Evolutionary conservation across 306 rosid species (phyloP), one percentile per base, ranked within the genome.

Genomic region (Quercus cerris): DNA sequence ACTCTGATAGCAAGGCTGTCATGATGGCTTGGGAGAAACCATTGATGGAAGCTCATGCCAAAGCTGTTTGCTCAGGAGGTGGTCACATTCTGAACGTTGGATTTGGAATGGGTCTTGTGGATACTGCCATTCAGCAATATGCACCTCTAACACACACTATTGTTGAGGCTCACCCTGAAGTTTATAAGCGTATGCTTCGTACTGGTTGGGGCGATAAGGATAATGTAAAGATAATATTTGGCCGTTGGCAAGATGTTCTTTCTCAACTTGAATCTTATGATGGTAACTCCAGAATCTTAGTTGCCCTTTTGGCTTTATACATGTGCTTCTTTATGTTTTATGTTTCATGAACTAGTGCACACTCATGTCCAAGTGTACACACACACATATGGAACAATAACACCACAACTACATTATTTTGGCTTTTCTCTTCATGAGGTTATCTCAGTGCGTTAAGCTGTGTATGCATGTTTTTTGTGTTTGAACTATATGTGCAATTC

Each of bases 1-100:
- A 93, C 81, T 70, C 93, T 13, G 87, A 88, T 1, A 91, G 92
- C 79, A 93, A 93, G 87, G 98, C 98, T 38, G 93, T 95, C 66
- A 91, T 95, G 99, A 95, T 93, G 99, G 98, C 94, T 15, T 90
- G 99, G 97, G 99, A 95, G 90, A 93, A 90, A 70, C 99, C 98
- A 5, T 84, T 93, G 84, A 91, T 95, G 99, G 99, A 95, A 86
- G 98, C 98, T 56, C 99, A 93, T 83, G 96, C 98, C 7, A 93
- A 93, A 78, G 99, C 99, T 51, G 90, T 91, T 84, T 91, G 98
- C 82, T 90, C 94, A 5, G 96, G 90, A 4, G 97, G 97, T 75
- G 96, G 97, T 79, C 94, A 87, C 80, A 58, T 93, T 7, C 85
- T 93, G 78, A 95, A 91, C 85, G 74, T 95, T 81, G 99, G 97